Evolutionary conservation across 768 basidiomycete species (phyloP).

Genomic region (Auriscalpium vulgare): DNA sequence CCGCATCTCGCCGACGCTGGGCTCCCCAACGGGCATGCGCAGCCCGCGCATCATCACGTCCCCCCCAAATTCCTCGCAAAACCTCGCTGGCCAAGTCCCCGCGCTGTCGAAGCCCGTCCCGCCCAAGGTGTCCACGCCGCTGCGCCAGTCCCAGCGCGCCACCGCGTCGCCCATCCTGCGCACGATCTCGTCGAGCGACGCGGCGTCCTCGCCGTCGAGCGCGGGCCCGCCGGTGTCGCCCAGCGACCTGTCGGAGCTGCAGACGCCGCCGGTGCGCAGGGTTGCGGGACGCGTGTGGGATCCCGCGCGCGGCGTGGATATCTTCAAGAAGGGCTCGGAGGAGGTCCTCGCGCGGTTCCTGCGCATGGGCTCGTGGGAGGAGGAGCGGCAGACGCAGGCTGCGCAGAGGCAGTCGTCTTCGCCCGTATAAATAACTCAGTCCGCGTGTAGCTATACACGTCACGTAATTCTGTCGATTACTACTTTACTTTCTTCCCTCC

Average conservation of each 20-base stretch:
- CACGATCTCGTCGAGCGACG: slow-evolving; percentile 37
- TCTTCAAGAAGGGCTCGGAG: slow-evolving; percentile 83
- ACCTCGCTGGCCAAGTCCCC: slow-evolving; percentile 8
- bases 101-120: slow-evolving; percentile 8
- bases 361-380: slow-evolving; percentile 69
- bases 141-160: slow-evolving; percentile 7
- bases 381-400: slow-evolving; percentile 26
- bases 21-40: slow-evolving; percentile 22
- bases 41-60: slow-evolving; percentile 14
- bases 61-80: slow-evolving; percentile 16
- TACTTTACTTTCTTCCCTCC: too few species aligned
- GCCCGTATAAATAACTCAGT: slow-evolving; percentile 8
- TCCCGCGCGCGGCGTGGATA: slow-evolving; percentile 75
- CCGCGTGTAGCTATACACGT: too few species aligned
- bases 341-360: slow-evolving; percentile 80
- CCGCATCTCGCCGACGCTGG: slow-evolving; percentile 21
- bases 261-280: slow-evolving; percentile 27
- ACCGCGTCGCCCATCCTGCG: slow-evolving; percentile 22
- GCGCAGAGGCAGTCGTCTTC: slow-evolving; percentile 12
- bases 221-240: slow-evolving; percentile 43
- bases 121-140: slow-evolving; percentile 2
- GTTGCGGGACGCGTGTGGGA: slow-evolving; percentile 68
- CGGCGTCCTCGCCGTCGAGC: slow-evolving; percentile 47
- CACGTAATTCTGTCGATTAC: too few species aligned
- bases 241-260: slow-evolving; percentile 27